phyloP scores from a whole-genome alignment of 768 basidiomycete species.

The Russula griseocarnosa region DNA sequence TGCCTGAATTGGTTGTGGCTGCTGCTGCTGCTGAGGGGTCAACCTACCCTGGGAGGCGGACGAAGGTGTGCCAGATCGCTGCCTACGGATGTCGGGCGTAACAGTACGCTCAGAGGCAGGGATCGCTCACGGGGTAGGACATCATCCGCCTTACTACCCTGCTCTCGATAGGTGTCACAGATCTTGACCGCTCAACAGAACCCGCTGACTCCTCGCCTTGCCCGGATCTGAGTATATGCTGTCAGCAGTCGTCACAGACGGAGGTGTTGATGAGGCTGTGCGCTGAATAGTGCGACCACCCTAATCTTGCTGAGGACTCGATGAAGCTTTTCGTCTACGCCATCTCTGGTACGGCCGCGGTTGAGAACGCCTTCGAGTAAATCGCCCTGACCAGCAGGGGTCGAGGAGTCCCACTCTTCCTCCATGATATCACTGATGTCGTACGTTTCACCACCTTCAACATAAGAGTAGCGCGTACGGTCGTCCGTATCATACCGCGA shows the following conservation, averaged over 20 bases:
- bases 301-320: slow-evolving; percentile 74
- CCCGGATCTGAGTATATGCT: slow-evolving; percentile 51
- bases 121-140: slow-evolving; percentile 32
- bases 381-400: slow-evolving; percentile 46
- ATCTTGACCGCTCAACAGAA: slow-evolving; percentile 28
- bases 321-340: slow-evolving; percentile 63
- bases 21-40: slow-evolving; percentile 12
- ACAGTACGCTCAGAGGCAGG: slow-evolving; percentile 34
- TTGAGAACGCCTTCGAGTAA: slow-evolving; percentile 64
- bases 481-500: slow-evolving; percentile 68
- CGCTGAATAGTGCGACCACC: slow-evolving; percentile 47
- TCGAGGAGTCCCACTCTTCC: slow-evolving; percentile 64
- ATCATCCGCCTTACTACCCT: slow-evolving; percentile 19
- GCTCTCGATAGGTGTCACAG: slow-evolving; percentile 24
- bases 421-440: slow-evolving; percentile 94
- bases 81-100: slow-evolving; percentile 27
- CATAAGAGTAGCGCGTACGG: slow-evolving; percentile 87
- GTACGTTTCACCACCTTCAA: slow-evolving; percentile 86
- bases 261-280: slow-evolving; percentile 27
- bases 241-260: slow-evolving; percentile 30
- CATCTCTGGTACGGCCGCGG: slow-evolving; percentile 47
- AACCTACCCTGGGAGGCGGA: slow-evolving; percentile 15
- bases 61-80: slow-evolving; percentile 19
- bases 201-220: slow-evolving; percentile 38
- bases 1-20: background rate